A percentile compares a stretch with the other conserved stretches of the same genome.
Evolutionary conservation across 345 rosid species (phyloP).

Genomic region (Mangifera indica): DNA sequence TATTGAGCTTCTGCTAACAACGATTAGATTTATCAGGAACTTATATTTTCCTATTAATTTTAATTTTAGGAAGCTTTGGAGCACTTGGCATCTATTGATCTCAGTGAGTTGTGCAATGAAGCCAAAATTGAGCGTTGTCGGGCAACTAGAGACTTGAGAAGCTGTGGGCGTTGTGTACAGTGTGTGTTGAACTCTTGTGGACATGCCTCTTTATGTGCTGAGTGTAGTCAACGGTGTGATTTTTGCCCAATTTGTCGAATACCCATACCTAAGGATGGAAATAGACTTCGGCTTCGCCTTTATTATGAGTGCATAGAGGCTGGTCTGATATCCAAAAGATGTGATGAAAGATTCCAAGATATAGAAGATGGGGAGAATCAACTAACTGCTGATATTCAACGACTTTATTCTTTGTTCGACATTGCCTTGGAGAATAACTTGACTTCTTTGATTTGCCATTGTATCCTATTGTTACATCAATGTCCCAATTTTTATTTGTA

Average conservation of each 20-base stretch:
- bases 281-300: conserved; percentile 61
- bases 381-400: conserved; percentile 67
- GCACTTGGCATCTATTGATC: conserved; percentile 72
- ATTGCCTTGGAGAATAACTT: conserved; percentile 83
- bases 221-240: conserved; percentile 82
- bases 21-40: background rate
- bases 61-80: conserved; percentile 78
- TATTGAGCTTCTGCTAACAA: background rate
- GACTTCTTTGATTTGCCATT: conserved; percentile 82
- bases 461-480: conserved; percentile 55
- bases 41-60: conserved; percentile 11
- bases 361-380: conserved; percentile 57
- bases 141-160: conserved; percentile 89
- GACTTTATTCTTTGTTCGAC: conserved; percentile 84
- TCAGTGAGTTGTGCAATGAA: conserved; percentile 71
- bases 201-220: conserved; percentile 87
- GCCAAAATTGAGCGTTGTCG: conserved; percentile 86
- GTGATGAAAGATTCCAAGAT: conserved; percentile 60
- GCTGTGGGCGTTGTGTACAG: conserved; percentile 78
- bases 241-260: conserved; percentile 85
- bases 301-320: conserved; percentile 78
- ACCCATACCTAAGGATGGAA: conserved; percentile 42
- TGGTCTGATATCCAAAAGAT: conserved; percentile 60
- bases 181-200: conserved; percentile 70
- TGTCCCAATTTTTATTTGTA: background rate